Percentiles rank a stretch among this genome's conserved stretches.
Conservation (phyloP, 2,329 filamentous ascomycete genomes). For the Tothia fuscella region DNA sequence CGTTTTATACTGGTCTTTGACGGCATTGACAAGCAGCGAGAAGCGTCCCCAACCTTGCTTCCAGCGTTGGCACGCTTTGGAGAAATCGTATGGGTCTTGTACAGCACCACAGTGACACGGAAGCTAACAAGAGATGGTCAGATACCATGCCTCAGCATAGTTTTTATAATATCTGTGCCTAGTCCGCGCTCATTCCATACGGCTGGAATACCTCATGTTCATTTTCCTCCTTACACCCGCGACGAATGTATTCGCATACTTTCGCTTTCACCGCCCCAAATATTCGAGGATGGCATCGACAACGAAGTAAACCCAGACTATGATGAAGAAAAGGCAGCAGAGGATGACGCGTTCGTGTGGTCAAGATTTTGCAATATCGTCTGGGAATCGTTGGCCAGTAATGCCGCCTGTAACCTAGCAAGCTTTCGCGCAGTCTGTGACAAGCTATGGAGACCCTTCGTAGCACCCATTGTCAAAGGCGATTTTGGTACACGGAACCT, state of each 20-base stretch:
- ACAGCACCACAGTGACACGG: not conserved
- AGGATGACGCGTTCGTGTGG: conserved; percentile 61
- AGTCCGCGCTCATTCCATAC: conserved; percentile 57
- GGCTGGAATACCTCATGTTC: conserved; percentile 60
- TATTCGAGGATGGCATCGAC: conserved; percentile 33
- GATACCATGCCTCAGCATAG: conserved; percentile 65
- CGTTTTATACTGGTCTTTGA: conserved; percentile 80
- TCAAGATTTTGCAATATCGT: conserved; percentile 69
- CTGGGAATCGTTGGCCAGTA: conserved; percentile 74
- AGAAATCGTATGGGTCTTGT: conserved; percentile 51
- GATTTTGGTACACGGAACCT: conserved; percentile 70
- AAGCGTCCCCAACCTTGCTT: conserved; percentile 65
- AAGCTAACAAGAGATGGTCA: conserved; percentile 24
- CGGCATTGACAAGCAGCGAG: conserved; percentile 72
- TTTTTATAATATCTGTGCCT: conserved; percentile 67
- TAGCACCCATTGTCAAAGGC: conserved; percentile 62
- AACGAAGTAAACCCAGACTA: conserved; percentile 39
- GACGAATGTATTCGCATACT: conserved; percentile 69
- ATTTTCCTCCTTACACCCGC: conserved; percentile 77
- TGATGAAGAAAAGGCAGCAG: conserved; percentile 32
- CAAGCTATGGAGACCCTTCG: conserved; percentile 76
- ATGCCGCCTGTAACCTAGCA: conserved; percentile 67
- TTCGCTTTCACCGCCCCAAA: conserved; percentile 39
- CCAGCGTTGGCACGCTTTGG: conserved; percentile 71
- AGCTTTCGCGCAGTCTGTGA: conserved; percentile 58